Conservation (phyloP, 148 eudicot genomes). For the Persicaria maculosa region DNA sequence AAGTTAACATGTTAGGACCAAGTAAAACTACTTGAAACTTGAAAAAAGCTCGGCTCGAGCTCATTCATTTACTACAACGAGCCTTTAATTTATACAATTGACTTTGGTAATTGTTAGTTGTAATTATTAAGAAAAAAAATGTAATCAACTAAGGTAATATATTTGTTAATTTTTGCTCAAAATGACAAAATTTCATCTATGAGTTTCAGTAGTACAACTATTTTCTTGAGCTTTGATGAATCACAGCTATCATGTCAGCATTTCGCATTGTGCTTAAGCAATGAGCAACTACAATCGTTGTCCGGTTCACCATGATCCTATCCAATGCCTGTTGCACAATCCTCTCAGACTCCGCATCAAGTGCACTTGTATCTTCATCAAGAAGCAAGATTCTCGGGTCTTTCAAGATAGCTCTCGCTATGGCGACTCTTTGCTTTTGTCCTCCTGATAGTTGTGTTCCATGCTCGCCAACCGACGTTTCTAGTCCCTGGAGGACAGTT, state of each 20-base stretch:
- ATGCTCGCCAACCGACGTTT: slow-evolving; percentile 81
- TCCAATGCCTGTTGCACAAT: slow-evolving; percentile 81
- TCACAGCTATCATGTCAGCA: slow-evolving; percentile 69
- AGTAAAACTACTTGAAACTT: too few relatives aligned
- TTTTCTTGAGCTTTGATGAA: slow-evolving; percentile 27
- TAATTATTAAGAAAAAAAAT: too few relatives aligned
- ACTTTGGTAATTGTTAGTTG: too few relatives aligned
- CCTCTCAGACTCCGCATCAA: slow-evolving; percentile 79
- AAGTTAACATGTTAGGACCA: too few relatives aligned
- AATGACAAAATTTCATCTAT: too few relatives aligned
- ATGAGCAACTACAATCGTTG: slow-evolving; percentile 83
- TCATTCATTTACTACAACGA: too few relatives aligned
- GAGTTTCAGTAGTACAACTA: neutral
- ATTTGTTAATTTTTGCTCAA: too few relatives aligned
- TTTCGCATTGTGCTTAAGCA: slow-evolving; percentile 69
- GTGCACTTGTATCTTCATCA: slow-evolving; percentile 91
- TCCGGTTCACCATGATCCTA: slow-evolving; percentile 62
- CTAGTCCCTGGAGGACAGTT: slow-evolving; percentile 44
- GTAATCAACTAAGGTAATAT: too few relatives aligned
- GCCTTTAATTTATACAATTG: too few relatives aligned
- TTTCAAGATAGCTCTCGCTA: slow-evolving; percentile 77
- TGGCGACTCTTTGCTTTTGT: slow-evolving; percentile 84
- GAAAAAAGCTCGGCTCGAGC: too few relatives aligned
- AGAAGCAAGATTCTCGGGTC: slow-evolving; percentile 70
- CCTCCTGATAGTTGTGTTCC: slow-evolving; percentile 86